phyloP scores from a whole-genome alignment of 2,329 filamentous ascomycete species.

The Calonectria pseudoreteaudii region DNA sequence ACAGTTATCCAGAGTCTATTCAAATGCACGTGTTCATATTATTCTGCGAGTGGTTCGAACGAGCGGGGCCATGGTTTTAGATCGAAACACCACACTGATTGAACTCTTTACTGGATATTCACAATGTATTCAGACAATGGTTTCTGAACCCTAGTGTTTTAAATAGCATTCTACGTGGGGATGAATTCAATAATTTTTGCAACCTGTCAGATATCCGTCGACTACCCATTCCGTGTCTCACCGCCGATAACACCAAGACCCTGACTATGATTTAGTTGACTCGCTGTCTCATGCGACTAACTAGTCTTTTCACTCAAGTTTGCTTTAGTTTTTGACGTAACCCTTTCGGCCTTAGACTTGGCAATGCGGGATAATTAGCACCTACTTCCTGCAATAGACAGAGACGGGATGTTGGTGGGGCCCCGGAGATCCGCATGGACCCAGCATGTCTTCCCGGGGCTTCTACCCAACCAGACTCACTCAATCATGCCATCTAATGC shows the following conservation, averaged over 20 bases:
- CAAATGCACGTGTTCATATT: not conserved
- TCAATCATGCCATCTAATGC: not conserved
- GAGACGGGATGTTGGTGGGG: not conserved
- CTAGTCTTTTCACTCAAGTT: not conserved
- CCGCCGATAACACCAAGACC: not conserved
- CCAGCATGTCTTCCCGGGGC: not conserved
- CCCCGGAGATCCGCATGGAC: not conserved
- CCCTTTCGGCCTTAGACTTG: not conserved
- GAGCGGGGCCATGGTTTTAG: not conserved
- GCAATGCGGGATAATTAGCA: not conserved
- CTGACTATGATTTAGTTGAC: not conserved
- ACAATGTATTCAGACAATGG: not conserved
- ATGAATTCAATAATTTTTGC: not conserved
- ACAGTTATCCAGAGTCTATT: not conserved
- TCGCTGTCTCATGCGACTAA: not conserved
- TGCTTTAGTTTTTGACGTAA: not conserved
- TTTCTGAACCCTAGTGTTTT: not conserved
- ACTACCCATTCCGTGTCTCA: not conserved
- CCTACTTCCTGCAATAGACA: not conserved
- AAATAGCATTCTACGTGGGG: not conserved
- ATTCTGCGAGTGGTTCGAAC: not conserved
- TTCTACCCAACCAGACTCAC: not conserved
- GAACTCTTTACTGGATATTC: not conserved
- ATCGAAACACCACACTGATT: too few species aligned
- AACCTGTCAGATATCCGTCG: not conserved